Base-by-base conservation (phyloP, 805 yeast species). In the Vanderwaltozyma verrucispora region DNA sequence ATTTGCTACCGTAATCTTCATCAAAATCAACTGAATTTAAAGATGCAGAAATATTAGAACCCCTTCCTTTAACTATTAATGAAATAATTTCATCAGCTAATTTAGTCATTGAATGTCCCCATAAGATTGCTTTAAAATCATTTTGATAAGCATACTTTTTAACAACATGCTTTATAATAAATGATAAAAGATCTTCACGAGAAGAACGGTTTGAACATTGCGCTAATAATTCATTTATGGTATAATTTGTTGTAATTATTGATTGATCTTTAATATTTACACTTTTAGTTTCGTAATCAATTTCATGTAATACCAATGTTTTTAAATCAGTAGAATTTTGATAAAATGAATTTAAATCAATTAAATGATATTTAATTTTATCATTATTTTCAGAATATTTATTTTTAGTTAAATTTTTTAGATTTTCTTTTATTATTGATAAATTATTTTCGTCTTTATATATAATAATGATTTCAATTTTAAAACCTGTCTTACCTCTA, bases 51-150 rank as follows among this genome's bases (percentile, higher is more conserved):
- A 88, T 70, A 25, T 68, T 69, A 2, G 80, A 67, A 0, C 96
- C 97, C 43, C 95, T 70, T 11, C 97, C 97, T 49, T 79, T 83
- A 5, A 86, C 87, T 0, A 94, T 80, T 38, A 83, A 59, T 0
- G 94, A 69, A 25, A 89, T 65, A n/a, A 83, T 75, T 43, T 77
- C 77, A 49, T 80, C 85, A 1, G 96, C 94, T 18, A 88, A 54
- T 30, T 77, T 69, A 1, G 95, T 82, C 94, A 85, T 83, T 20
- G 82, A 76, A 51, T 79, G 83, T 1, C 89, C 85, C 63, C 75
- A 74, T 8, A 86, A 35, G 3, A 85, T 62, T 5, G 82, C 68
- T n/a, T 69, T 63, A 47, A 77, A 71, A 0, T 57, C 50, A 13
- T 64, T 58, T 11, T 60, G 56, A 5, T 48, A 46, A 0, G 87